Conservation (phyloP, 495 filamentous ascomycete genomes). For the Lasiosphaeris hirsuta region DNA sequence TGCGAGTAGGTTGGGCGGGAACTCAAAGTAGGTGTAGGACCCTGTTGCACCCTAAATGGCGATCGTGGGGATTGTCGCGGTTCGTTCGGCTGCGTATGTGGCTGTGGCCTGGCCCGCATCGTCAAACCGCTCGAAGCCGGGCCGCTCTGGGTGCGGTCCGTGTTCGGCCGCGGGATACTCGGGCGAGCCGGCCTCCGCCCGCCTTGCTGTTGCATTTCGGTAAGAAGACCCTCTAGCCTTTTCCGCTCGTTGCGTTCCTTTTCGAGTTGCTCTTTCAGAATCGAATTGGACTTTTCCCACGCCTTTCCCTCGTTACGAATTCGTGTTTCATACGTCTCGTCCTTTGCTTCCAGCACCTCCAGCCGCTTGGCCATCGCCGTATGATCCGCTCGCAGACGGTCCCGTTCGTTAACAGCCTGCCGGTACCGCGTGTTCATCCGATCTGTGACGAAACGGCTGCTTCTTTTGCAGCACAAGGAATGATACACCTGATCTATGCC, state of each 20-base stretch:
- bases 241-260: constrained; percentile 25
- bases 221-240: constrained; percentile 13
- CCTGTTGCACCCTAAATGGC: neutral
- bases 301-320: constrained; percentile 25
- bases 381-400: constrained; percentile 24
- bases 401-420: constrained; percentile 23
- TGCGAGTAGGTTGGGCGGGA: constrained; percentile 24
- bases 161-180: constrained; percentile 9
- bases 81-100: constrained; percentile 10
- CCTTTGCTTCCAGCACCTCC: constrained; percentile 28
- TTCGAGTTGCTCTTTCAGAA: constrained; percentile 25
- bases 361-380: constrained; percentile 26
- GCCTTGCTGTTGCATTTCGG: constrained; percentile 19
- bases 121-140: constrained; percentile 13
- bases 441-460: constrained; percentile 29
- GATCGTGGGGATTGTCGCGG: neutral
- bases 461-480: constrained; percentile 36
- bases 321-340: constrained; percentile 33
- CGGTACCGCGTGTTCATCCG: constrained; percentile 26
- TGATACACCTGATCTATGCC: constrained; percentile 45
- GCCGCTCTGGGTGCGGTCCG: neutral
- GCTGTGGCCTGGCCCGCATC: constrained; percentile 17
- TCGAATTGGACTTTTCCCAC: constrained; percentile 19
- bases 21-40: constrained; percentile 7
- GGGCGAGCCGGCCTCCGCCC: constrained; percentile 11